Percentiles rank a stretch among this genome's conserved stretches.
phyloP scores from a whole-genome alignment of 352 stramenopile genomes.

The Globisporangium paroecandrum region DNA sequence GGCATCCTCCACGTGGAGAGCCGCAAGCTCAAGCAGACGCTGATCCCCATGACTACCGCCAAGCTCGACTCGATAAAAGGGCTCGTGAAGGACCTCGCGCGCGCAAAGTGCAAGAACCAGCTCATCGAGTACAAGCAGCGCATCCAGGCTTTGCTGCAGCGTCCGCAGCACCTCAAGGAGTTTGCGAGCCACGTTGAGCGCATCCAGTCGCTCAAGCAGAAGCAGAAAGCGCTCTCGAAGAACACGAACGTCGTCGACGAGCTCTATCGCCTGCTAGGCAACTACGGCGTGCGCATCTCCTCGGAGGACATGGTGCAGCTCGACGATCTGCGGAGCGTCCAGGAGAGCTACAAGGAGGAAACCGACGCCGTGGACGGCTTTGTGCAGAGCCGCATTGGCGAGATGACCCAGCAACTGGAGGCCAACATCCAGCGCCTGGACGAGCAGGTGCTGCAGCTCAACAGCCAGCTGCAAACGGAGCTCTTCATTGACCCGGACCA shows the following conservation, averaged over 20 bases:
- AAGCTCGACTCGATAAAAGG: constrained; percentile 93
- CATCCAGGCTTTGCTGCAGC: constrained; percentile 79
- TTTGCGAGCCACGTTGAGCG: constrained; percentile 87
- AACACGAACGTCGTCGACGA: constrained; percentile 91
- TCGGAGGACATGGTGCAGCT: constrained; percentile 93
- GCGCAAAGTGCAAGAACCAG: constrained; percentile 84
- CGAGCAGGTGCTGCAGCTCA: constrained; percentile 86
- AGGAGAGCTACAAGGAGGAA: constrained; percentile 88
- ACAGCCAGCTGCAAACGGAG: constrained; percentile 76
- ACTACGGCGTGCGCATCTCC: constrained; percentile 89
- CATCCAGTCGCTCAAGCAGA: constrained; percentile 66
- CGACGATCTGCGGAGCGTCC: constrained; percentile 82
- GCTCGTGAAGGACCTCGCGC: constrained; percentile 88
- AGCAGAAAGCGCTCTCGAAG: constrained; percentile 79
- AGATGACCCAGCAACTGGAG: constrained; percentile 92
- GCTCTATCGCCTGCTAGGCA: constrained; percentile 89
- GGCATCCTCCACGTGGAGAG: constrained; percentile 93
- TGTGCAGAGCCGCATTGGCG: constrained; percentile 77
- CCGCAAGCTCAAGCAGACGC: constrained; percentile 89
- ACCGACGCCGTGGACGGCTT: constrained; percentile 84
- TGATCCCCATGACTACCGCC: constrained; percentile 91
- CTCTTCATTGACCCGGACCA: constrained; percentile 87
- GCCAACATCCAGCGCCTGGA: constrained; percentile 91
- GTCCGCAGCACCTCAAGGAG: constrained; percentile 89
- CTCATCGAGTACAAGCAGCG: constrained; percentile 89